These are phyloP conservation scores for Schwanniomyces yamadae DNA, from an alignment of 805 yeast species.

Conservation along the genomic window DNA sequence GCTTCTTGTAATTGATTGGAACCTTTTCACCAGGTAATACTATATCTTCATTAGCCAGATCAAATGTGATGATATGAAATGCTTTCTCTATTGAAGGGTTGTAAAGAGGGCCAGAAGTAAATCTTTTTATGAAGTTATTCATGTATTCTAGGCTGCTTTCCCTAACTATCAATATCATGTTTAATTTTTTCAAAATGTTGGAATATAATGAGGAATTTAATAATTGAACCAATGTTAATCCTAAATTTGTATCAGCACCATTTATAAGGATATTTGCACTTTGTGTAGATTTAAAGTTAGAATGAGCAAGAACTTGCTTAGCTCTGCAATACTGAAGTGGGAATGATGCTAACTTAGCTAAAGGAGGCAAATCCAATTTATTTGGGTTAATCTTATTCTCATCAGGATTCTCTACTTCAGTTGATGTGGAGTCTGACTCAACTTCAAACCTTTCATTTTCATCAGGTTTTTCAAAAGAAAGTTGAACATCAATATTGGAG, in stretches of 20 bases:
- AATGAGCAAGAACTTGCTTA: constrained; percentile 31
- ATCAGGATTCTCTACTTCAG: constrained; percentile 3
- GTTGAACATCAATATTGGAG: constrained; percentile 21
- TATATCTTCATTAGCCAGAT: constrained; percentile 33
- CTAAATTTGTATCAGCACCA: constrained; percentile 43
- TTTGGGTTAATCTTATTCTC: constrained; percentile 1
- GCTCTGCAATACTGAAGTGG: constrained; percentile 38
- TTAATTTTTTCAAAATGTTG: constrained; percentile 19
- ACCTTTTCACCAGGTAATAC: constrained; percentile 33
- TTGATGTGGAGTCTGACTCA: constrained; percentile 9
- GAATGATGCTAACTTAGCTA: constrained; percentile 33
- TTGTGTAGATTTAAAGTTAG: constrained; percentile 15
- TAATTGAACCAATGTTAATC: constrained; percentile 34
- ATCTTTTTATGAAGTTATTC: constrained; percentile 17
- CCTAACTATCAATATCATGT: constrained; percentile 31
- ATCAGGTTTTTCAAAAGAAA: constrained; percentile 13
- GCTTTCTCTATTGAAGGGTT: constrained; percentile 21
- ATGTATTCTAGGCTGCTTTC: constrained; percentile 19
- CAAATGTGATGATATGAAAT: constrained; percentile 31
- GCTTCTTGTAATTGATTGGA: constrained; percentile 37
- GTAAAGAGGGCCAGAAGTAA: constrained; percentile 17
- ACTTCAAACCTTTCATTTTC: constrained; percentile 13
- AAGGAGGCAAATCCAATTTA: constrained; percentile 19
- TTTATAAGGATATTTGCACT: constrained; percentile 36
- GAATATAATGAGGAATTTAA: constrained; percentile 28